phyloP scores from a whole-genome alignment of 495 filamentous ascomycete genomes.

The Filosporella fistucella region DNA sequence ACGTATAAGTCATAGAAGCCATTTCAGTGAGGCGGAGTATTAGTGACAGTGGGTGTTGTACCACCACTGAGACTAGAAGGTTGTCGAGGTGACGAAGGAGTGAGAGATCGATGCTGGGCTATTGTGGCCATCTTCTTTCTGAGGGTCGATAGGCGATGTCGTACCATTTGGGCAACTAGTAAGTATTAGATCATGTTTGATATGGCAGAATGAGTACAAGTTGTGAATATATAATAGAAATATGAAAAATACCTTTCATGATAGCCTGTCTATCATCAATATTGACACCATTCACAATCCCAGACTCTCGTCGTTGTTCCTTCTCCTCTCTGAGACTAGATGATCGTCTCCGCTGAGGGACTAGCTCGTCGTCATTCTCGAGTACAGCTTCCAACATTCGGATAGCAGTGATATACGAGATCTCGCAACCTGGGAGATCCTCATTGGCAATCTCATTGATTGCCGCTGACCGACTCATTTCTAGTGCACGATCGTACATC shows the following conservation, averaged over 20 bases:
- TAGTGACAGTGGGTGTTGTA: constrained; percentile 28
- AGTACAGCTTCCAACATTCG: constrained; percentile 91
- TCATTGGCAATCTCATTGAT: constrained; percentile 93
- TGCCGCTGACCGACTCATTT: constrained; percentile 92
- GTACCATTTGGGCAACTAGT: constrained; percentile 57
- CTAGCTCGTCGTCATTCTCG: constrained; percentile 73
- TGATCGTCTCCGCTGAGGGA: constrained; percentile 25
- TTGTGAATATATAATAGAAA: background rate
- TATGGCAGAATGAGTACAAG: constrained; percentile 12
- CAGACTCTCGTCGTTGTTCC: constrained; percentile 31
- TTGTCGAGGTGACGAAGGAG: constrained; percentile 20
- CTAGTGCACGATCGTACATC: constrained; percentile 95
- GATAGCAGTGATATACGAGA: constrained; percentile 89
- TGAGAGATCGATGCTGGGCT: constrained; percentile 34
- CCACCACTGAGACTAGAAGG: constrained; percentile 19
- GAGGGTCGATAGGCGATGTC: constrained; percentile 46
- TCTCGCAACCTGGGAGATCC: constrained; percentile 83
- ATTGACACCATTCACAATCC: constrained; percentile 53
- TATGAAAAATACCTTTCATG: constrained; percentile 54
- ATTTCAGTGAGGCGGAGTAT: constrained; percentile 21
- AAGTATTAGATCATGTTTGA: constrained; percentile 25
- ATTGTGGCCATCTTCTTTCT: constrained; percentile 54
- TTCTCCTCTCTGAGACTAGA: constrained; percentile 32
- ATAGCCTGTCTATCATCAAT: constrained; percentile 69
- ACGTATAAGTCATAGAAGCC: background rate